Conservation (phyloP, 306 rosid genomes). For the Oemleria cerasiformis region DNA sequence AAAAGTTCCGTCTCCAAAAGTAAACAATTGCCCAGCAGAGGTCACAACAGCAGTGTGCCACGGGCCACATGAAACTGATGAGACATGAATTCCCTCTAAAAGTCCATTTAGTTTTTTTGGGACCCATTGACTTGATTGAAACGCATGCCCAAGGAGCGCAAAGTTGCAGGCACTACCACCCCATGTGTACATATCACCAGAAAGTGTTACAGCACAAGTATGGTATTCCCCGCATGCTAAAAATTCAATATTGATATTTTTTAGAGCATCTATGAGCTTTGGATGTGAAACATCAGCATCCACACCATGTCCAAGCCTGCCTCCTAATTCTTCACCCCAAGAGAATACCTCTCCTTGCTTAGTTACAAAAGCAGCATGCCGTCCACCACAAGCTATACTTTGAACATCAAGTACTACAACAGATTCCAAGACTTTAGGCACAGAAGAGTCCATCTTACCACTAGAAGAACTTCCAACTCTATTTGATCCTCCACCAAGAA, state of each 20-base stretch:
- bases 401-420: constrained; percentile 87
- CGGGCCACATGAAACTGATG: constrained; percentile 92
- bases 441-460: constrained; percentile 56
- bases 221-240: constrained; percentile 97
- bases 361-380: constrained; percentile 88
- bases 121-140: constrained; percentile 87
- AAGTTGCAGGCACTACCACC: constrained; percentile 79
- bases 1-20: constrained; percentile 97
- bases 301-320: constrained; percentile 97
- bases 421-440: constrained; percentile 89
- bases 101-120: constrained; percentile 86
- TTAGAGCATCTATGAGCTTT: constrained; percentile 80
- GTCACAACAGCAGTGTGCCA: constrained; percentile 99
- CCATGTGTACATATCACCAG: constrained; percentile 97
- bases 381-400: constrained; percentile 88
- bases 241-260: constrained; percentile 70
- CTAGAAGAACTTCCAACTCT: constrained; percentile 55
- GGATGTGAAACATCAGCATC: constrained; percentile 88
- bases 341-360: constrained; percentile 92
- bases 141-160: constrained; percentile 81
- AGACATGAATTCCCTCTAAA: constrained; percentile 91
- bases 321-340: constrained; percentile 98
- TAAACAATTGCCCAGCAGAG: constrained; percentile 86
- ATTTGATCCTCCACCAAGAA: constrained; percentile 68
- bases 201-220: constrained; percentile 93